Base-by-base conservation (phyloP, 345 rosid genomes). In the Salix brachista region DNA sequence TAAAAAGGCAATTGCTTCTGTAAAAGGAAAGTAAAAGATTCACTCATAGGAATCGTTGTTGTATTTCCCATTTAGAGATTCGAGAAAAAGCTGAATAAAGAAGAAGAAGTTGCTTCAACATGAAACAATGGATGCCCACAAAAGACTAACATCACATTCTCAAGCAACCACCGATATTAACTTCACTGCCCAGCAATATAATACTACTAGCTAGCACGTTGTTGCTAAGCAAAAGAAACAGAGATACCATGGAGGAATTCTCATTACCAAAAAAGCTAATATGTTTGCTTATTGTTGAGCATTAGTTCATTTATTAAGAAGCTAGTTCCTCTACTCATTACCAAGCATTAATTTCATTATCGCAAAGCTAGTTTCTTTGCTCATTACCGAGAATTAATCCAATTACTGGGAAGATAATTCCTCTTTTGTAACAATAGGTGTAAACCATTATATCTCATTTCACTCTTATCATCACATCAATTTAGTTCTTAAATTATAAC, bases 101-200 rank as follows among this genome's bases (percentile, higher is more conserved):
- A 73, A 82, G 58, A 72, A 71, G 65, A 83, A 85, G 81, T 92
- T 94, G 93, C 98, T 92, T 94, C 92, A 67, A 62, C 56, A 74
- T 89, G 86, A 92, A 92, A 91, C 94, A 91, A 91, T 84, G 90
- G 95, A 90, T 91, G 74, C 92, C 89, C 86, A 60, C 78, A 85
- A 87, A 87, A 78, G 81, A 86, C 79, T 78, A 84, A 77, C 80
- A 73, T 83, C 78, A 79, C 89, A 87, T 84, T 80, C 79, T 84
- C 82, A 88, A 90, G 96, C 92, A 86, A 80, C 73, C 79, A 89
- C 83, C 88, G 66, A 10, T 37, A 52, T 19, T 68, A 41, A 28
- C 32, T 44, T 52, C 70, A 44, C 70, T 77, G 69, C 67, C 50
- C 81, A 46, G 69, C 80, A 62, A 36, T 46, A 42, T 41, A 16